phyloP scores from a whole-genome alignment of 1,139 yeast species.

The Suzukiozyma palmioleophila region DNA sequence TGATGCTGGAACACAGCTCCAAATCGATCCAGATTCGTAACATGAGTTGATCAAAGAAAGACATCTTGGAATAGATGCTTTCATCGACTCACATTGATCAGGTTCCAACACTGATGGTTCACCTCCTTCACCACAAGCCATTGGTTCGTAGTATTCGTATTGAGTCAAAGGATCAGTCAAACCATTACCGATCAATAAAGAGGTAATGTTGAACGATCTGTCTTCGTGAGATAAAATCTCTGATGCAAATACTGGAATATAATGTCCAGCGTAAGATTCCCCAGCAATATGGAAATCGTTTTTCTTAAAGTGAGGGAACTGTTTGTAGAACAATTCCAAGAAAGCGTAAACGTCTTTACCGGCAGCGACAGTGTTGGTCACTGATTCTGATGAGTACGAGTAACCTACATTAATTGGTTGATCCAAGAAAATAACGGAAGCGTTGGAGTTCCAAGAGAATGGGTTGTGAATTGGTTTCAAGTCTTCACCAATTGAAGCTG shows the following conservation, averaged over 20 bases:
- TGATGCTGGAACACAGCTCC: constrained; percentile 92
- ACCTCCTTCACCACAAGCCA: constrained; percentile 98
- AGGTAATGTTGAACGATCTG: constrained; percentile 77
- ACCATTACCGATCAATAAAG: constrained; percentile 94
- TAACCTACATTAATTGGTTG: constrained; percentile 62
- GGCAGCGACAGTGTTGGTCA: constrained; percentile 79
- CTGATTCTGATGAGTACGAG: constrained; percentile 65
- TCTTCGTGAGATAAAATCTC: constrained; percentile 77
- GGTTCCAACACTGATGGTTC: constrained; percentile 74
- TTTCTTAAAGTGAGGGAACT: constrained; percentile 77
- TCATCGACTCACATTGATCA: constrained; percentile 78
- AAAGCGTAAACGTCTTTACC: constrained; percentile 92
- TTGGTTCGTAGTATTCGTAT: constrained; percentile 84
- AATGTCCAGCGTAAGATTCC: constrained; percentile 98
- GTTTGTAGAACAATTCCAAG: constrained; percentile 82
- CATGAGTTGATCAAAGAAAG: constrained; percentile 74
- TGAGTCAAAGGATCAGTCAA: constrained; percentile 90
- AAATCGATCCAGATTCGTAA: constrained; percentile 70
- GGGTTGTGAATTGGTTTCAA: constrained; percentile 38
- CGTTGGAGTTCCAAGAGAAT: constrained; percentile 41
- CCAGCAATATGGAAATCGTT: constrained; percentile 89
- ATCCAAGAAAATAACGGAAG: constrained; percentile 43
- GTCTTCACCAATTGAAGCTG: constrained; percentile 32
- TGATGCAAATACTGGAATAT: constrained; percentile 87
- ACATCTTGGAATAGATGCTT: constrained; percentile 74